Base-by-base conservation (phyloP, 2,329 filamentous ascomycete genomes). In the Biscogniauxia marginata region DNA sequence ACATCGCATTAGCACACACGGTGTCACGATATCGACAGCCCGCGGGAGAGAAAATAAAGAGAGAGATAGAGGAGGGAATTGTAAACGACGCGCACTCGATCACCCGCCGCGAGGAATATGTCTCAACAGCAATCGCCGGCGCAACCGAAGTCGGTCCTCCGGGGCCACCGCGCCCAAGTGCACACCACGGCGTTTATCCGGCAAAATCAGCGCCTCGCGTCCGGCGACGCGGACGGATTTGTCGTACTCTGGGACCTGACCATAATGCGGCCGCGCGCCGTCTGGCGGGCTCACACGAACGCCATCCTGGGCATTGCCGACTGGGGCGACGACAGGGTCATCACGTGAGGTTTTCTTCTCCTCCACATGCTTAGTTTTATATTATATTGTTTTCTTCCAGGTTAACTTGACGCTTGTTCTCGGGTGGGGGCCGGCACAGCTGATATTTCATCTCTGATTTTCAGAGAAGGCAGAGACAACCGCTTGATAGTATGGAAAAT, bases 171-270 rank as follows among this genome's bases (percentile, higher is more conserved):
- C 53, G 82, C 89, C 0, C 86, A 91, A 62, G 86, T 97, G 49
- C 92, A 97, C 70, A 84, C 85, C 19, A 80, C 93, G 3, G 77
- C 82, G 52, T 93, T 98, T 69, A 79, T 91, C 63, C 81, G 84
- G 52, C 72, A 77, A 44, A 96, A 97, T 70, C 80, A 84, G 56
- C 87, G 90, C 30, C 84, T 99, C 5, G 77, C 91, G 11, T 95
- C 91, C 0, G 93, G 90, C 34, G 95, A 99, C 74, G 90, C 91
- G 7, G 90, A 96, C 45, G 95, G 95, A 57, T 97, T 89, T 81
- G 79, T 96, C 30, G 83, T 96, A 6, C 76, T 92, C 20, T 99
- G 95, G 95, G 88, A 90, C 69, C 77, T 96, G 43, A 82, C 87
- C 22, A 90, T 87, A 51, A 93, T 96, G 78, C 83, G 95, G 30